A percentile compares a stretch with the other conserved stretches of the same genome.
Evolutionary conservation across 345 rosid species (phyloP).

Genomic region (Bretschneidera sinensis): DNA sequence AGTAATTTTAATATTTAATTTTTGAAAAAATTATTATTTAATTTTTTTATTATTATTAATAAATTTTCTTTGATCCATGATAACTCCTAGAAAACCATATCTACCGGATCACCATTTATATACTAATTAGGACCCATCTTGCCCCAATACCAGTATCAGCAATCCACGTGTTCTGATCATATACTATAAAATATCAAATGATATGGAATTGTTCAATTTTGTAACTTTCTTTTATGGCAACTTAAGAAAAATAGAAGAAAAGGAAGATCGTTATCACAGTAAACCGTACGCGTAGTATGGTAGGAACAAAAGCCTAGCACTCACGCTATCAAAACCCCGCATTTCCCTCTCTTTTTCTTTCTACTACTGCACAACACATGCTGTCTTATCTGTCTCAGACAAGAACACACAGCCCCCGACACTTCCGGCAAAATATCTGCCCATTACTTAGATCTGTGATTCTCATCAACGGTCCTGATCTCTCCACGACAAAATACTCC

Average conservation of each 20-base stretch:
- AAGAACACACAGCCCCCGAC: constrained; percentile 12
- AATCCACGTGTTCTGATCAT: too few species aligned
- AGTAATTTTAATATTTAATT: too few species aligned
- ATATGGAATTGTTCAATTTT: not conserved
- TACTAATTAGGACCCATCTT: too few species aligned
- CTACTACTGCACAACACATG: too few species aligned
- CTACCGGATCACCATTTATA: too few species aligned
- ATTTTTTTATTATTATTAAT: too few species aligned
- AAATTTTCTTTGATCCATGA: too few species aligned
- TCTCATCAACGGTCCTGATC: constrained; percentile 4
- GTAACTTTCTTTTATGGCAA: not conserved
- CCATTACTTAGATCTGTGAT: constrained; percentile 10
- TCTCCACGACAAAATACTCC: constrained; percentile 11
- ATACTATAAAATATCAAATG: not conserved
- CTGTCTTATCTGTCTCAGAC: constrained; percentile 15
- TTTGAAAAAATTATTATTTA: too few species aligned
- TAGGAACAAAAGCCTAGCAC: constrained; percentile 5
- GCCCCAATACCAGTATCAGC: too few species aligned
- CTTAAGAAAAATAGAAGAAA: not conserved
- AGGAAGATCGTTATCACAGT: constrained; percentile 14
- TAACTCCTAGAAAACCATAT: too few species aligned
- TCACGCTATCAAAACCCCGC: constrained; percentile 10
- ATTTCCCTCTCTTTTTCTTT: too few species aligned
- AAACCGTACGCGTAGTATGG: constrained; percentile 26
- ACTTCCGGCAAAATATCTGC: constrained; percentile 19